A percentile compares a stretch with the other conserved stretches of the same genome.
phyloP scores from a whole-genome alignment of 1,139 yeast species.

The Blastobotrys apis region DNA sequence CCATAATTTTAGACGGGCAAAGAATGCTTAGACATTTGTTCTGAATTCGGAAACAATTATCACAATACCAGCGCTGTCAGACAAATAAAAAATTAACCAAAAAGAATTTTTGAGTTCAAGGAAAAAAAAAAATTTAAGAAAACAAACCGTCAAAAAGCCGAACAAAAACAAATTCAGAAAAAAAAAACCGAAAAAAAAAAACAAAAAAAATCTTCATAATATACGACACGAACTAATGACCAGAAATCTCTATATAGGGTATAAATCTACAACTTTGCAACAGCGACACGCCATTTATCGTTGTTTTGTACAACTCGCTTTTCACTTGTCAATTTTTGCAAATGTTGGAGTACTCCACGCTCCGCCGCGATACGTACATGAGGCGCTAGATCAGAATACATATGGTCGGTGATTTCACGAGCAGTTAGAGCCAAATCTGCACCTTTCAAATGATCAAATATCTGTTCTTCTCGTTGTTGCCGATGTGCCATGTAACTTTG shows the following conservation, averaged over 20 bases:
- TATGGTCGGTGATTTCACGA: constrained; percentile 25
- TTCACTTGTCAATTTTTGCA: constrained; percentile 33
- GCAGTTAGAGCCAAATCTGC: constrained; percentile 19
- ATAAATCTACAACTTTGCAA: constrained; percentile 6
- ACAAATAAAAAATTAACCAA: no score
- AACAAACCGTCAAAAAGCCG: no score
- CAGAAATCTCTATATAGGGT: no score
- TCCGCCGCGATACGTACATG: constrained; percentile 32
- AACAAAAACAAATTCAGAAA: no score
- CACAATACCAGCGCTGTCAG: no score
- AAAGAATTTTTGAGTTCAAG: no score
- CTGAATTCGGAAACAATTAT: no score
- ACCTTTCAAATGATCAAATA: constrained; percentile 24
- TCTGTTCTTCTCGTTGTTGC: constrained; percentile 34
- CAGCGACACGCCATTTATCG: constrained; percentile 13
- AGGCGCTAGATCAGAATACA: constrained; percentile 33
- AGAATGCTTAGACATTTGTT: no score
- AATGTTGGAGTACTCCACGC: constrained; percentile 33
- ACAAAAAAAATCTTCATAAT: background rate
- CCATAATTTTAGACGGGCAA: background rate
- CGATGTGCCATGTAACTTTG: constrained; percentile 36
- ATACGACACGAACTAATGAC: background rate
- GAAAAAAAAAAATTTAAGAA: no score
- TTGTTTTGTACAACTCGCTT: constrained; percentile 16
- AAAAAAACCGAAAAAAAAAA: no score